phyloP scores from a whole-genome alignment of 768 basidiomycete species.

The Cubamyces sp. region DNA sequence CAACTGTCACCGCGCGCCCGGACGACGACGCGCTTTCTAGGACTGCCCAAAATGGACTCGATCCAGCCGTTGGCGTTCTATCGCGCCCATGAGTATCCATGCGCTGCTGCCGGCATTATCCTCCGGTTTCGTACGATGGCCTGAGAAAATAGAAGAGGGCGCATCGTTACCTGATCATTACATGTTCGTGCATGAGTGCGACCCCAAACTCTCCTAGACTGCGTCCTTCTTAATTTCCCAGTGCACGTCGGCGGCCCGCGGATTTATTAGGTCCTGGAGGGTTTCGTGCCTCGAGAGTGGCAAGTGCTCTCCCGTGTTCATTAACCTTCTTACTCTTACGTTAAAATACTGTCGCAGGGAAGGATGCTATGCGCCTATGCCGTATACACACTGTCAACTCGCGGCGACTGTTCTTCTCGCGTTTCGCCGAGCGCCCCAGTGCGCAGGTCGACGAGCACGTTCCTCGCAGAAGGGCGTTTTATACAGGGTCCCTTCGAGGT shows the following conservation, averaged over 20 bases:
- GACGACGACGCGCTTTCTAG: too few relatives aligned
- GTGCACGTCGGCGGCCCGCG: conserved; percentile 7
- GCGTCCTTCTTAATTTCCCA: background rate
- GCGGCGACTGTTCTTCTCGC: conserved; percentile 2
- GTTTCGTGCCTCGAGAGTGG: background rate
- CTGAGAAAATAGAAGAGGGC: background rate
- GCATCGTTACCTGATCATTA: background rate
- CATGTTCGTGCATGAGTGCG: background rate
- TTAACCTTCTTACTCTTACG: background rate
- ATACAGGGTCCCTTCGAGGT: background rate
- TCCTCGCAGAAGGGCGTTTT: background rate
- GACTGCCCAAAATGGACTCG: too few relatives aligned
- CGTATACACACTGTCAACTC: conserved; percentile 3
- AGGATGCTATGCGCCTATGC: background rate
- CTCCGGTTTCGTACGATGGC: background rate
- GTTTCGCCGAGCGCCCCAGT: conserved; percentile 12
- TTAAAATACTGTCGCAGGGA: background rate
- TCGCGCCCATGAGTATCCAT: background rate
- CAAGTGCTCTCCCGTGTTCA: conserved; percentile 1
- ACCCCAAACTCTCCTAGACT: conserved; percentile 10
- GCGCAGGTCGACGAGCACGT: conserved; percentile 10
- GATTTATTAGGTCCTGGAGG: background rate
- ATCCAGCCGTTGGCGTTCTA: background rate
- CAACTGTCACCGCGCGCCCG: too few relatives aligned
- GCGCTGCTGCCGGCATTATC: background rate